Percentiles rank a stretch among this genome's conserved stretches.
These are phyloP conservation scores for Penicillium sp. DNA, from an alignment of 2,329 filamentous ascomycete species.

Conservation along the genomic window DNA sequence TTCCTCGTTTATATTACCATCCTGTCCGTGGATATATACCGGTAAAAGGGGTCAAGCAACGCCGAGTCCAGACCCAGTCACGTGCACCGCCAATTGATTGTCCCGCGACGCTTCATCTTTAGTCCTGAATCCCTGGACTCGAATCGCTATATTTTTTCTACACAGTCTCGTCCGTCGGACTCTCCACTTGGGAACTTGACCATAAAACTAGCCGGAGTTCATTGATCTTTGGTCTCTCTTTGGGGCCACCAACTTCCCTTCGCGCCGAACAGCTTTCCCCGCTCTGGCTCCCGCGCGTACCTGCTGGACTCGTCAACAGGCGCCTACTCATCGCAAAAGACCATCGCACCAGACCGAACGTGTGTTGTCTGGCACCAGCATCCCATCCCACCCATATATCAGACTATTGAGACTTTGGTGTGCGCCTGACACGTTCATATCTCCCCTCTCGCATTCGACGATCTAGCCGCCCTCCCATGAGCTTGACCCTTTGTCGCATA, in stretches of 20 bases:
- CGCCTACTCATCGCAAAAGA: not conserved
- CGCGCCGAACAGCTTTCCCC: slow-evolving; percentile 16
- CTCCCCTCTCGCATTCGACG: not conserved
- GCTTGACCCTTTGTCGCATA: slow-evolving; percentile 16
- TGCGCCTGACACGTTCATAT: not conserved
- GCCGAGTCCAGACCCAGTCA: slow-evolving; percentile 23
- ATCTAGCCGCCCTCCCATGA: slow-evolving; percentile 5
- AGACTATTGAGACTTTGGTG: not conserved
- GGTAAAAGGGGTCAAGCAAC: not conserved
- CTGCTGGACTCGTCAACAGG: not conserved
- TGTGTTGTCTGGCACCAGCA: not conserved
- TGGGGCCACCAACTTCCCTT: not conserved
- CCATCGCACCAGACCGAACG: not conserved
- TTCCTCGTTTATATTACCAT: too few relatives aligned
- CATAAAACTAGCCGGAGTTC: not conserved
- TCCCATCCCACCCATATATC: not conserved
- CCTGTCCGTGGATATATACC: too few relatives aligned
- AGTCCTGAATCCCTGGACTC: slow-evolving; percentile 2
- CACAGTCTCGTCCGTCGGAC: not conserved
- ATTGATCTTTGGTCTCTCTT: not conserved
- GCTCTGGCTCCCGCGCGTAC: slow-evolving; percentile 13
- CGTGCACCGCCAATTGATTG: slow-evolving; percentile 13
- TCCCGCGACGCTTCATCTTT: slow-evolving; percentile 12
- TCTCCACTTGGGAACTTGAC: not conserved
- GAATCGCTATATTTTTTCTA: not conserved